Evolutionary conservation across 2,329 filamentous ascomycete species (phyloP).

Genomic region (Trichophyton simii): DNA sequence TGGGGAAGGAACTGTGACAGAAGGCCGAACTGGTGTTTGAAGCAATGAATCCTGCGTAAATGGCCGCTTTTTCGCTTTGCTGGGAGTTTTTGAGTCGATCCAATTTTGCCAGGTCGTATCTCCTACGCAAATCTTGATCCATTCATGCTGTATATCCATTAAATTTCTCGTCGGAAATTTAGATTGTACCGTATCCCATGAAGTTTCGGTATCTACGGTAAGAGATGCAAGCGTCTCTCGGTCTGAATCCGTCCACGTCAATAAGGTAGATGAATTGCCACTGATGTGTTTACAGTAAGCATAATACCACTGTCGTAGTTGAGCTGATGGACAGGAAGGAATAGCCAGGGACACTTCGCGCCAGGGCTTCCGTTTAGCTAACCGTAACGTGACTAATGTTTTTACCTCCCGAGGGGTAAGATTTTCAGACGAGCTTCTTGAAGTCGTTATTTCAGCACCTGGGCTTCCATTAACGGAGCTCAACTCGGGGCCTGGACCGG

Average conservation of each 20-base stretch:
- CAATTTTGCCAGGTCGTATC: background rate
- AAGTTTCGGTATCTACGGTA: background rate
- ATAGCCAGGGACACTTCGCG: slow-evolving; percentile 8
- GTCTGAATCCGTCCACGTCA: slow-evolving; percentile 2
- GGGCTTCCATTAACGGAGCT: background rate
- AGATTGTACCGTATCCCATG: slow-evolving; percentile 10
- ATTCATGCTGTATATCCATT: slow-evolving; percentile 10
- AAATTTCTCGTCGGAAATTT: slow-evolving; percentile 8
- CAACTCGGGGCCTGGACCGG: background rate
- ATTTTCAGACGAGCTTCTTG: background rate
- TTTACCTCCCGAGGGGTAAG: slow-evolving; percentile 10
- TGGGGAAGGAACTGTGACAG: background rate
- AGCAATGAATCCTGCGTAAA: background rate
- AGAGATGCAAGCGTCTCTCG: slow-evolving; percentile 1
- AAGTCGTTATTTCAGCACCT: background rate
- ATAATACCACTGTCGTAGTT: slow-evolving; percentile 13
- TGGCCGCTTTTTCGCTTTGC: background rate
- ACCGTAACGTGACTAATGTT: slow-evolving; percentile 7
- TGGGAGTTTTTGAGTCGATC: background rate
- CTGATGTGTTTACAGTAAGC: slow-evolving; percentile 2
- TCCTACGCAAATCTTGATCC: slow-evolving; percentile 9
- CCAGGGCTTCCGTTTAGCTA: slow-evolving; percentile 10
- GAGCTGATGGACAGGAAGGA: slow-evolving; percentile 4
- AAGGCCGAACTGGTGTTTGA: background rate
- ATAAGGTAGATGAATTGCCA: background rate